These are phyloP conservation scores for Acanthamoeba healyi DNA, from an alignment of 208 protist species.

Conservation along the genomic window DNA sequence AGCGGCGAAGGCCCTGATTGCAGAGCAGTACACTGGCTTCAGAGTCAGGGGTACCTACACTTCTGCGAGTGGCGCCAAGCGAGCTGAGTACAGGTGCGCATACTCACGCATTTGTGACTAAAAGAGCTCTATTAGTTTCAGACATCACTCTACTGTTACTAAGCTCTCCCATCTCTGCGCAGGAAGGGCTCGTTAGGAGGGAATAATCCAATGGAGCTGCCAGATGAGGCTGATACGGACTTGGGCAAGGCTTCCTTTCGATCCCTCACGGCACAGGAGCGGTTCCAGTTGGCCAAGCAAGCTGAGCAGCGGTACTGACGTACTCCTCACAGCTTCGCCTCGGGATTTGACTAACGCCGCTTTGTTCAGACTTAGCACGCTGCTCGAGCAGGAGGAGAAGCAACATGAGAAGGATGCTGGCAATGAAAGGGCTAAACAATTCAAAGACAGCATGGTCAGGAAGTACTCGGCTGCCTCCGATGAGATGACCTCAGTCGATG, in stretches of 20 bases:
- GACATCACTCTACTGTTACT: too few relatives aligned
- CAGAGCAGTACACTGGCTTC: slow-evolving; percentile 44
- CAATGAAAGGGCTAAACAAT: not conserved
- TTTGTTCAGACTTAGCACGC: not conserved
- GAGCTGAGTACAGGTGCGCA: not conserved
- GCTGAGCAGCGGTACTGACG: not conserved
- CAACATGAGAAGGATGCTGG: not conserved
- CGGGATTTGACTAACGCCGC: not conserved
- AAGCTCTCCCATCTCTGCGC: not conserved
- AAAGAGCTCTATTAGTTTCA: too few relatives aligned
- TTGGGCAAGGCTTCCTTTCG: not conserved
- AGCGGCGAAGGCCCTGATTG: not conserved
- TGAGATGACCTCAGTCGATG: not conserved
- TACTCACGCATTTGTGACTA: too few relatives aligned
- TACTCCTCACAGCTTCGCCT: not conserved
- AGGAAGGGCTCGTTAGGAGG: not conserved
- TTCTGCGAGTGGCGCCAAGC: not conserved
- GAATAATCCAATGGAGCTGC: slow-evolving; percentile 18
- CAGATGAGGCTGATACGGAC: not conserved
- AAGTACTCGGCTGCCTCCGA: not conserved
- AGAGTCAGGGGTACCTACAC: not conserved
- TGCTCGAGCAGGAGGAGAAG: slow-evolving; percentile 1
- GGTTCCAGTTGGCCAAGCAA: slow-evolving; percentile 4
- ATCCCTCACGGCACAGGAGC: not conserved
- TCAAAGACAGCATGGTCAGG: slow-evolving; percentile 35